A percentile compares a stretch with the other conserved stretches of the same genome.
Evolutionary conservation across 2,329 filamentous ascomycete genomes (phyloP).

Genomic region (Scleromitrula shiraiana): DNA sequence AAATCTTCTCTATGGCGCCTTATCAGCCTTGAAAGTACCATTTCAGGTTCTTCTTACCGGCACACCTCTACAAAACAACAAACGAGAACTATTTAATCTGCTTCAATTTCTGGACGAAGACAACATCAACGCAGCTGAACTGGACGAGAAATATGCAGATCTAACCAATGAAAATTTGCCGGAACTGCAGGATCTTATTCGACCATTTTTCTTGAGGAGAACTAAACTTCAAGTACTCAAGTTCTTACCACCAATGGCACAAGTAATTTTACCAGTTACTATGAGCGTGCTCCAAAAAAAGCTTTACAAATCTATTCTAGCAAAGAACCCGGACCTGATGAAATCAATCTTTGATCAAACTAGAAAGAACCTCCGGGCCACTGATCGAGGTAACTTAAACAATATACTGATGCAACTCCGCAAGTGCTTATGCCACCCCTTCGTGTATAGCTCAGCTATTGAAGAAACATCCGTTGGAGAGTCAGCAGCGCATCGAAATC

Average conservation of each 20-base stretch:
- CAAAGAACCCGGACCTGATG: conserved; percentile 84
- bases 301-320: conserved; percentile 86
- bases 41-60: conserved; percentile 81
- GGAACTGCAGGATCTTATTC: conserved; percentile 74
- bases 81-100: conserved; percentile 91
- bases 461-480: conserved; percentile 67
- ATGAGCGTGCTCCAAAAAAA: conserved; percentile 94
- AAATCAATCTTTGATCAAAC: conserved; percentile 71
- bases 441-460: conserved; percentile 83
- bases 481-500: conserved; percentile 61
- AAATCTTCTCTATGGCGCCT: conserved; percentile 68
- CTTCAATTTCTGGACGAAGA: conserved; percentile 79
- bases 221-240: conserved; percentile 88
- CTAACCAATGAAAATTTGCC: conserved; percentile 76
- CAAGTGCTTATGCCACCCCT: conserved; percentile 92
- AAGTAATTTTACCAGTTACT: conserved; percentile 91
- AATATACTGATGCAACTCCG: conserved; percentile 94
- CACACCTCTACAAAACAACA: conserved; percentile 93
- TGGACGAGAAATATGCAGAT: conserved; percentile 71
- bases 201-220: conserved; percentile 61
- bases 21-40: conserved; percentile 66
- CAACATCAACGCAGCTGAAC: conserved; percentile 56
- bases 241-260: conserved; percentile 85
- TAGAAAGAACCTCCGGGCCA: conserved; percentile 49
- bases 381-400: conserved; percentile 73